phyloP scores from a whole-genome alignment of 768 basidiomycete genomes.

The Dictyophora rubrovolvata region DNA sequence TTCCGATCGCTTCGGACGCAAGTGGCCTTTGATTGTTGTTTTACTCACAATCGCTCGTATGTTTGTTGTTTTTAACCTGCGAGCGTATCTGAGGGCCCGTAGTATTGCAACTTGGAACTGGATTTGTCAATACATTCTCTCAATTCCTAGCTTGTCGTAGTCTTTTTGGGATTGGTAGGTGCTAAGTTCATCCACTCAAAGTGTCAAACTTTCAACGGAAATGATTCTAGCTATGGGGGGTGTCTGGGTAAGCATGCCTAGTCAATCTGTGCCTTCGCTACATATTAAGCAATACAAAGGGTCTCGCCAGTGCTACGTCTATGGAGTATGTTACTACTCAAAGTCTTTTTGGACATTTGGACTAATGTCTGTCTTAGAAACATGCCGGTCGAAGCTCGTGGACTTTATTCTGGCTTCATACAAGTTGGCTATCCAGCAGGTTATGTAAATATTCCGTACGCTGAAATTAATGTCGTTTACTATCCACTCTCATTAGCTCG shows the following conservation, averaged over 20 bases:
- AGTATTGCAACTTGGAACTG: constrained; percentile 26
- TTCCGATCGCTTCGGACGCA: constrained; percentile 33
- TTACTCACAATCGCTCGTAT: constrained; percentile 20
- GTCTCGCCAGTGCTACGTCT: constrained; percentile 1
- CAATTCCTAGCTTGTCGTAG: constrained; percentile 29
- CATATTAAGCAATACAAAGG: not conserved
- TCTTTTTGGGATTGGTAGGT: constrained; percentile 25
- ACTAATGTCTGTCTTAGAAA: constrained; percentile 26
- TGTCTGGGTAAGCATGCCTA: constrained; percentile 11
- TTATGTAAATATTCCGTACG: not conserved
- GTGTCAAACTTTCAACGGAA: constrained; percentile 1
- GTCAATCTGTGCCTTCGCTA: not conserved
- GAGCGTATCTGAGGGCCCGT: constrained; percentile 21
- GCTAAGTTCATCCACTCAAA: not conserved
- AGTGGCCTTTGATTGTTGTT: constrained; percentile 31
- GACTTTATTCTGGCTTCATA: constrained; percentile 30
- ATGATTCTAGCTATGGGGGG: constrained; percentile 23
- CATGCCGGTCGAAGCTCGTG: constrained; percentile 30
- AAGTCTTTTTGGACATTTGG: not conserved
- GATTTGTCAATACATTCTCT: constrained; percentile 27
- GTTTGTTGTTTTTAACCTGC: not conserved
- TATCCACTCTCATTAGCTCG: constrained; percentile 22
- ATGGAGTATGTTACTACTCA: constrained; percentile 4
- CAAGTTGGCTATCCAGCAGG: constrained; percentile 16
- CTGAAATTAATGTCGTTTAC: not conserved